These are phyloP conservation scores for Penicillium bovifimosum DNA, from an alignment of 495 filamentous ascomycete genomes.

Conservation along the genomic window DNA sequence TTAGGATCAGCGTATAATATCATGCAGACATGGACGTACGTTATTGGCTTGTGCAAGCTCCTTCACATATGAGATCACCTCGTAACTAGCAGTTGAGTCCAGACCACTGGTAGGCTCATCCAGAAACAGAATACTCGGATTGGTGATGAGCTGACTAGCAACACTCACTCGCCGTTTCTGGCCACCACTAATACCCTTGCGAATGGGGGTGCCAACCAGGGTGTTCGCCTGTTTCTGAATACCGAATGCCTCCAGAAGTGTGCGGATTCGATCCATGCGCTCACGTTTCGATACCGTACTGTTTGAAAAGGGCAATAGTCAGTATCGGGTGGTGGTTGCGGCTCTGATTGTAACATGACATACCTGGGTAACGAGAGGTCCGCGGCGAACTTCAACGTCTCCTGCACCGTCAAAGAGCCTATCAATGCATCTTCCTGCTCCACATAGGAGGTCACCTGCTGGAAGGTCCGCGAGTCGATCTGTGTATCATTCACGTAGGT, in stretches of 20 bases:
- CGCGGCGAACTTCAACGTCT: conserved; percentile 69
- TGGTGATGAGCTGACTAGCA: conserved; percentile 72
- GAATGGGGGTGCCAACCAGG: conserved; percentile 70
- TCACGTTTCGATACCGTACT: conserved; percentile 42
- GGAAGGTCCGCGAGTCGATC: conserved; percentile 26
- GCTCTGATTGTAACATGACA: background rate
- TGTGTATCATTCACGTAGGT: conserved; percentile 54
- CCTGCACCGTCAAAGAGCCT: conserved; percentile 67
- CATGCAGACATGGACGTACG: conserved; percentile 30
- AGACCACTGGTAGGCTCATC: conserved; percentile 80
- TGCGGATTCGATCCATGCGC: conserved; percentile 48
- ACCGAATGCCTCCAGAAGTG: conserved; percentile 55
- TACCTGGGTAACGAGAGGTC: conserved; percentile 54
- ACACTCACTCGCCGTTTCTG: conserved; percentile 76
- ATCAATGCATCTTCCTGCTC: conserved; percentile 83
- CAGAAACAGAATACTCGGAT: conserved; percentile 70
- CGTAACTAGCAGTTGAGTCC: conserved; percentile 63
- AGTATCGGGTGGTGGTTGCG: background rate
- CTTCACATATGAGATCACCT: conserved; percentile 61
- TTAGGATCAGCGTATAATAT: background rate
- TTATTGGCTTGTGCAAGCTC: conserved; percentile 61
- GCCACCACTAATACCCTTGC: conserved; percentile 73
- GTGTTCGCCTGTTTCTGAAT: conserved; percentile 58
- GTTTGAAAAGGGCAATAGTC: background rate
- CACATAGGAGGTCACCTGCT: conserved; percentile 62